These are phyloP conservation scores for Halteria grandinella DNA, from an alignment of 73 alveolate species.

Conservation along the genomic window DNA sequence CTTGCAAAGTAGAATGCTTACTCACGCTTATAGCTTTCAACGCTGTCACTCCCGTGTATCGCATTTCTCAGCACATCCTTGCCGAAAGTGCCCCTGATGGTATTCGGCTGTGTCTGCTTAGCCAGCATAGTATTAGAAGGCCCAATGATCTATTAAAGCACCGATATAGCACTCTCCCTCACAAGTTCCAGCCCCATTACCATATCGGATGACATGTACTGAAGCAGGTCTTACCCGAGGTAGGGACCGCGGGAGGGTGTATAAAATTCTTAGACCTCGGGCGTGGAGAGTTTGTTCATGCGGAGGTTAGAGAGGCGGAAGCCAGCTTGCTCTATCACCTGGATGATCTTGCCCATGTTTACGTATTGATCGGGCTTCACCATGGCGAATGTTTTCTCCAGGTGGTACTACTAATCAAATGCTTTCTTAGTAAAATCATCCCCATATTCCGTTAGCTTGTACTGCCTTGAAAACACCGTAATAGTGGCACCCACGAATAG, in stretches of 20 bases:
- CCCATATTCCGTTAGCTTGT: slow-evolving; percentile 89
- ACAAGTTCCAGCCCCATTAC: slow-evolving; percentile 92
- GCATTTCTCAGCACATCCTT: slow-evolving; percentile 91
- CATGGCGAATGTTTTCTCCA: slow-evolving; percentile 86
- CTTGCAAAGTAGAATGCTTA: slow-evolving; percentile 76
- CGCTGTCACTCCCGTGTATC: slow-evolving; percentile 89
- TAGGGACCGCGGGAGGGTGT: slow-evolving; percentile 80
- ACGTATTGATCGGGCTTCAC: slow-evolving; percentile 94
- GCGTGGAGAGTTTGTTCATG: slow-evolving; percentile 81
- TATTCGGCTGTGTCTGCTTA: slow-evolving; percentile 89
- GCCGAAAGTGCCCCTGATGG: slow-evolving; percentile 93
- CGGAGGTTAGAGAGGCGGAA: slow-evolving; percentile 85
- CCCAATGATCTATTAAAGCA: slow-evolving; percentile 87
- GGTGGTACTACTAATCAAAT: slow-evolving; percentile 71
- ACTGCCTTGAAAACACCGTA: slow-evolving; percentile 88
- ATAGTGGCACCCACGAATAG: slow-evolving; percentile 88
- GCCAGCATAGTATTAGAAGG: slow-evolving; percentile 93
- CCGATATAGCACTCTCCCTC: slow-evolving; percentile 84
- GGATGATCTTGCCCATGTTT: slow-evolving; percentile 90
- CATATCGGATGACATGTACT: slow-evolving; percentile 87
- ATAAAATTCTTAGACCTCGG: slow-evolving; percentile 80
- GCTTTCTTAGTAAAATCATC: slow-evolving; percentile 90
- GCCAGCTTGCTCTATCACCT: slow-evolving; percentile 80
- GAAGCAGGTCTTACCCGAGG: slow-evolving; percentile 74
- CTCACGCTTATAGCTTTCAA: slow-evolving; percentile 85